Evolutionary conservation across 768 basidiomycete genomes (phyloP).

Genomic region (Trametes meyenii): DNA sequence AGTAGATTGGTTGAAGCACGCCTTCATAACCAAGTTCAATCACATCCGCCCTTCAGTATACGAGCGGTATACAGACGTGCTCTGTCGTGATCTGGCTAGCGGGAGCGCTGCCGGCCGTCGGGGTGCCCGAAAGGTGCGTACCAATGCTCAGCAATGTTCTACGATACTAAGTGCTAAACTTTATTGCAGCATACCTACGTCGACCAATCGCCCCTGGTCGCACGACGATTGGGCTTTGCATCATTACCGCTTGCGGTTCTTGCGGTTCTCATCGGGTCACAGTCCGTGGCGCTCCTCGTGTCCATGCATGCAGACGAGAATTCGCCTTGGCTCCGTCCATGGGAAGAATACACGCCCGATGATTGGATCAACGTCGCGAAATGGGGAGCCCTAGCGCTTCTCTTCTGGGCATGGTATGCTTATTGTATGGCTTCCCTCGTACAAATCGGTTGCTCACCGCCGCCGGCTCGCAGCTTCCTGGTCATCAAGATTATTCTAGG

Average conservation of each 20-base stretch:
- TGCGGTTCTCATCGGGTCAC: slow-evolving; percentile 72
- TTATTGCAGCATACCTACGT: slow-evolving; percentile 78
- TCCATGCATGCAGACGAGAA: slow-evolving; percentile 40
- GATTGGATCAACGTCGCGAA: slow-evolving; percentile 58
- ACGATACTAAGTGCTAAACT: background rate
- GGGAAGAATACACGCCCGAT: slow-evolving; percentile 44
- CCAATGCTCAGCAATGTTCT: background rate
- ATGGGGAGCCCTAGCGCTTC: slow-evolving; percentile 63
- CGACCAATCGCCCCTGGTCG: slow-evolving; percentile 94
- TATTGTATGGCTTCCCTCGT: background rate
- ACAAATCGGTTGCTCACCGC: background rate
- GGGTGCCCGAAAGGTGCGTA: slow-evolving; percentile 68
- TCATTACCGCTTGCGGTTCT: slow-evolving; percentile 89
- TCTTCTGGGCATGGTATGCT: slow-evolving; percentile 86
- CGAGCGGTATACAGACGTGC: slow-evolving; percentile 91
- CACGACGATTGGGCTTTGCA: slow-evolving; percentile 92
- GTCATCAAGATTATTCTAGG: slow-evolving; percentile 93
- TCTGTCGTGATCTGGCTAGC: slow-evolving; percentile 90
- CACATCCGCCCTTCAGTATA: slow-evolving; percentile 96
- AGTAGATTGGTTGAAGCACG: slow-evolving; percentile 99
- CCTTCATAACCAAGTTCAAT: slow-evolving; percentile 99
- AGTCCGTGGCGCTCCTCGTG: slow-evolving; percentile 66
- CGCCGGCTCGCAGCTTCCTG: slow-evolving; percentile 61
- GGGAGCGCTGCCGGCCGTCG: slow-evolving; percentile 71
- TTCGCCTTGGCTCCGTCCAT: slow-evolving; percentile 48